phyloP scores from a whole-genome alignment of 805 yeast genomes.

The Saturnispora mendoncae region DNA sequence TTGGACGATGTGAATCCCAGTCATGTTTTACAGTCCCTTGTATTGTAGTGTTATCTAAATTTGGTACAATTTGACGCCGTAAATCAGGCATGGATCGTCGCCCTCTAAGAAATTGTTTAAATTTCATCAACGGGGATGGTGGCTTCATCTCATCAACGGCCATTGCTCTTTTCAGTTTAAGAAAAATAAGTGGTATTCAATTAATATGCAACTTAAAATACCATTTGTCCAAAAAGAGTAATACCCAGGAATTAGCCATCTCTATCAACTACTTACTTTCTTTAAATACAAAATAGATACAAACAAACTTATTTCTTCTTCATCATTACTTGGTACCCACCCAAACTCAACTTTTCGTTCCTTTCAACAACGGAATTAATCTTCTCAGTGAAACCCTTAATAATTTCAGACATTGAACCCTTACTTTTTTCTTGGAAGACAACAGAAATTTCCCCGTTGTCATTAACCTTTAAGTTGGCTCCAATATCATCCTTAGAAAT shows the following conservation, averaged over 20 bases:
- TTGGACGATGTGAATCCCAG: too few species aligned
- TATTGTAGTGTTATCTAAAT: slow-evolving; percentile 18
- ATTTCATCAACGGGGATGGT: slow-evolving; percentile 8
- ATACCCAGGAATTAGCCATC: too few species aligned
- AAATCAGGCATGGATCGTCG: slow-evolving; percentile 9
- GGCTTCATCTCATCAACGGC: slow-evolving; percentile 4
- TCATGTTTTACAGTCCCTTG: slow-evolving; percentile 26
- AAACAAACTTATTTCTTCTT: slow-evolving; percentile 10
- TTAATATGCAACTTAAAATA: too few species aligned
- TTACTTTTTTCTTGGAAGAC: slow-evolving; percentile 67
- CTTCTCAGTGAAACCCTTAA: slow-evolving; percentile 75
- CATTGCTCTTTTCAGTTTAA: neutral
- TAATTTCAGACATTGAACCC: slow-evolving; percentile 71
- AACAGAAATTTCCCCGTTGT: slow-evolving; percentile 55
- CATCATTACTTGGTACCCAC: slow-evolving; percentile 46
- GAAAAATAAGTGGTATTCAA: neutral
- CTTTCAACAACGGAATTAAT: slow-evolving; percentile 69
- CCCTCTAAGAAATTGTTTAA: slow-evolving; percentile 4
- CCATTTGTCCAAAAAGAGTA: too few species aligned
- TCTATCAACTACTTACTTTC: too few species aligned
- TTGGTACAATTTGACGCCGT: neutral
- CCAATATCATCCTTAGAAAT: slow-evolving; percentile 68
- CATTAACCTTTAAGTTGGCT: slow-evolving; percentile 64
- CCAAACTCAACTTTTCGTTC: slow-evolving; percentile 74
- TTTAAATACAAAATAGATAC: neutral